Base-by-base conservation (phyloP, 2,329 filamentous ascomycete species). In the Colletotrichum godetiae region DNA sequence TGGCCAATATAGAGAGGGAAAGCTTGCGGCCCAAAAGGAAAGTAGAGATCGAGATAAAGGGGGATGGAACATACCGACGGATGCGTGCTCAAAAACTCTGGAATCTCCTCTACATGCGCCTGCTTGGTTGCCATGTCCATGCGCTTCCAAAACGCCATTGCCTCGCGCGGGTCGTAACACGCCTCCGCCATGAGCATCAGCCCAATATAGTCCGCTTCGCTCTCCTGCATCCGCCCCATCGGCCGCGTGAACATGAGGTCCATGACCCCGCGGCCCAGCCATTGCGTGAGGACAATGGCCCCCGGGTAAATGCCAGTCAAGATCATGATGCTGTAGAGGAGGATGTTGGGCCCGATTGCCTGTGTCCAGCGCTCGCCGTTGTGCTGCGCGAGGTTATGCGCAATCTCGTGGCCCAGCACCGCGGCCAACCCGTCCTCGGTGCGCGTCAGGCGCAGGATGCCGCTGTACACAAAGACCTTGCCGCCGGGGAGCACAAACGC, bases 141-240 rank as follows among this genome's bases (percentile, higher is more conserved):
- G 62, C 91, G 83, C 79, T 87, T 81, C 92, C 91, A 94, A 72
- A 95, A 90, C 0, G 84, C 85, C 56, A 92, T 84, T 0, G 93
- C 93, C 73, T 90, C 89, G 13, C 87, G 82, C 1, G 94, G 94
- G 74, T 94, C 87, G 79, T 93, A 95, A 83, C 94, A 95, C 31
- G 92, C 92, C 82, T 94, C 90, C 0, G 93, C 90, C 92, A 95
- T 95, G 88, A 95, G 93, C 88, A 95, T 90, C 42, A 95, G 82
- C 0, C 94, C 94, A 60, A 95, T 94, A 77, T 93, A 94, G 78
- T 96, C 94, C 0, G 94, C 94, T 83, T 96, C 93, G 61, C 87
- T 90, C 85, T 93, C 94, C 83, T 95, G 93, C 78, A 88, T 88
- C 61, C 94, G 86, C 59, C 89, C 90, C 80, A 93, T 93, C 1